Percentiles rank a stretch among this genome's conserved stretches.
Evolutionary conservation across 148 eudicot species (phyloP).

Genomic region (Simmondsia chinensis): DNA sequence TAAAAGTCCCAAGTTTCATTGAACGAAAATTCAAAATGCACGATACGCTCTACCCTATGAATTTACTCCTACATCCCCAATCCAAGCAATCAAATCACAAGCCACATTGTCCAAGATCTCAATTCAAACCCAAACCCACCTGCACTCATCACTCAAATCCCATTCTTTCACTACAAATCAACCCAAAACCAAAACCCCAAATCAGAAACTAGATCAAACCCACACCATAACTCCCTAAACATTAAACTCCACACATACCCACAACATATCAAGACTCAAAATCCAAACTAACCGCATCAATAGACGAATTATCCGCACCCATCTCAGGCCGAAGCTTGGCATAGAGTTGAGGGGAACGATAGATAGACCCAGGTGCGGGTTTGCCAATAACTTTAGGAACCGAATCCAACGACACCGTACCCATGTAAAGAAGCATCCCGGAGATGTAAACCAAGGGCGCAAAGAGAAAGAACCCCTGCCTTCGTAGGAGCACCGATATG

Average conservation of each 20-base stretch:
- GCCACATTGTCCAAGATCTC: constrained; percentile 5
- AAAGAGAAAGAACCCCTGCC: constrained; percentile 80
- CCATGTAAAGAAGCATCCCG: constrained; percentile 86
- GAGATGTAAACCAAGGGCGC: constrained; percentile 82
- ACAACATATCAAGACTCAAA: neutral
- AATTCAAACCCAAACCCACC: neutral
- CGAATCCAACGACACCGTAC: constrained; percentile 76
- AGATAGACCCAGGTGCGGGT: constrained; percentile 60
- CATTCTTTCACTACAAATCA: neutral
- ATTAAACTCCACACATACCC: neutral
- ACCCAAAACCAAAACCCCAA: neutral
- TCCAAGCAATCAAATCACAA: constrained; percentile 4
- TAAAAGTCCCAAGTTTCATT: no score
- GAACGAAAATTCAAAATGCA: no score
- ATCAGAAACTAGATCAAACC: constrained; percentile 8
- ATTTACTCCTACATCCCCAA: neutral
- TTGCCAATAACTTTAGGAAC: constrained; percentile 56
- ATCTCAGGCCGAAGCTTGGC: constrained; percentile 60
- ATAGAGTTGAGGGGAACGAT: constrained; percentile 77
- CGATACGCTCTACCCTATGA: neutral
- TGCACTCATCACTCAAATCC: neutral
- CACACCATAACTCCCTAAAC: neutral
- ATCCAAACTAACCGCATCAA: constrained; percentile 57
- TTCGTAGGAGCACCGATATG: constrained; percentile 56
- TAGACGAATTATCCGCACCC: constrained; percentile 71